Evolutionary conservation across 2,329 filamentous ascomycete species (phyloP).

Genomic region (Curvularia sp.): DNA sequence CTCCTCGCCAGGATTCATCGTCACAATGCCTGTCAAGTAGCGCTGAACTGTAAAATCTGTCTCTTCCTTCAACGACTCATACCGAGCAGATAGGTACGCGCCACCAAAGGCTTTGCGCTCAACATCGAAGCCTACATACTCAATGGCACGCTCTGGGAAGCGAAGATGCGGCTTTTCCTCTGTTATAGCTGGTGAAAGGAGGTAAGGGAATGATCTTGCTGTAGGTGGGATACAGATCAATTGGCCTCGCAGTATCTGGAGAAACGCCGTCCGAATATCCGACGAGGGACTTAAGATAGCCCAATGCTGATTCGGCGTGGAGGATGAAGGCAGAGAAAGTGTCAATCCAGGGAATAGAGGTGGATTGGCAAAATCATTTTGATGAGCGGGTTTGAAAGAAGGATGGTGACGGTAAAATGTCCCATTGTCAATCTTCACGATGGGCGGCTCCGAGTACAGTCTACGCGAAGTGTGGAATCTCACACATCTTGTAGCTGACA

Average conservation of each 20-base stretch:
- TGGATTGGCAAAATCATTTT: slow-evolving; percentile 64
- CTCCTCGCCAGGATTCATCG: slow-evolving; percentile 74
- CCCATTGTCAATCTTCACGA: slow-evolving; percentile 61
- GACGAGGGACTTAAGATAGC: slow-evolving; percentile 81
- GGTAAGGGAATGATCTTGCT: slow-evolving; percentile 78
- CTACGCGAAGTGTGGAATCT: slow-evolving; percentile 27
- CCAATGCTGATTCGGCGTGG: slow-evolving; percentile 69
- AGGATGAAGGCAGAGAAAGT: slow-evolving; percentile 70
- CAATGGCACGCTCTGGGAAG: slow-evolving; percentile 72
- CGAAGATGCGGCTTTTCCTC: slow-evolving; percentile 60
- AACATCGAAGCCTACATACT: slow-evolving; percentile 88
- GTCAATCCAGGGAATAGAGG: slow-evolving; percentile 74
- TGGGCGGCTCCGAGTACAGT: slow-evolving; percentile 33
- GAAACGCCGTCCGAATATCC: slow-evolving; percentile 79
- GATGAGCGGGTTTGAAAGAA: slow-evolving; percentile 48
- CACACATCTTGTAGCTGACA: slow-evolving; percentile 37
- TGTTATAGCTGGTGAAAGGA: slow-evolving; percentile 68
- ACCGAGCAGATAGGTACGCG: slow-evolving; percentile 86
- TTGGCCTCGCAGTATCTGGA: slow-evolving; percentile 78
- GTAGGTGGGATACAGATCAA: slow-evolving; percentile 77
- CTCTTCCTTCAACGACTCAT: slow-evolving; percentile 84
- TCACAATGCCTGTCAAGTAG: slow-evolving; percentile 81
- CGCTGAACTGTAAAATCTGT: slow-evolving; percentile 86
- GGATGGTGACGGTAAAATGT: slow-evolving; percentile 85
- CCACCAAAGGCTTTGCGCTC: slow-evolving; percentile 67